Base-by-base conservation (phyloP, 495 filamentous ascomycete species). In the Astrothelium subdiscretum region DNA sequence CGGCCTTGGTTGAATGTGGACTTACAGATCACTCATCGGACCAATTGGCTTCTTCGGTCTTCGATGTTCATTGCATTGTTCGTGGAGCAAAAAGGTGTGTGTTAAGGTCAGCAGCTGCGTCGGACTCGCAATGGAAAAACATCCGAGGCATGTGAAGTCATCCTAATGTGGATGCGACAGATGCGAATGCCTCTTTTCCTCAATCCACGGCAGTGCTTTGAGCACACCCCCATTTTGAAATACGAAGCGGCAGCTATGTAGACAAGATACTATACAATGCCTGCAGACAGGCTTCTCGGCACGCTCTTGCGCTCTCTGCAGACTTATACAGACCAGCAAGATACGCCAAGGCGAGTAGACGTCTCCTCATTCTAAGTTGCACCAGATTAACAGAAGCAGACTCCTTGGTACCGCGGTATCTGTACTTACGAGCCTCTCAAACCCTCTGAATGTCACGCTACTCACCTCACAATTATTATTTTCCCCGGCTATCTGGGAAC, bases 381-480 rank as follows among this genome's bases (percentile, higher is more conserved):
- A 27, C 2, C 6, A 12, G 57, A 61, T 60, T 71, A 63, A 72
- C 54, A 71, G 62, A 69, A 64, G 31, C 65, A 88, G 87, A 60
- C 82, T 98, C 61, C 85, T 94, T 65, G 84, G 81, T 57, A 92
- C 88, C 40, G 90, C 92, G 18, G 85, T 87, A 31, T 85, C 88
- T 29, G 83, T 98, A 31, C 78, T 98, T 27, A 86, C 89, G 24
- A 83, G 85, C 32, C 84, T 98, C 42, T 85, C 83, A 35, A 98
- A 98, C 67, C 94, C 92, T 12, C 79, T 96, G 35, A 98, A 98
- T 68, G 73, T 96, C 66, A 89, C 87, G 10, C 81, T 98, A 3
- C 84, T 98, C 57, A 89, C 91, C 0, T 90, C 90, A n/a, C 91
- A 96, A 63, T 80, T 97, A 38, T 83, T 98, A 26, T 83, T 83